Percentiles rank a stretch among this genome's conserved stretches.
Evolutionary conservation across 2,329 filamentous ascomycete species (phyloP).

Genomic region (Cordyceps fumosorosea): DNA sequence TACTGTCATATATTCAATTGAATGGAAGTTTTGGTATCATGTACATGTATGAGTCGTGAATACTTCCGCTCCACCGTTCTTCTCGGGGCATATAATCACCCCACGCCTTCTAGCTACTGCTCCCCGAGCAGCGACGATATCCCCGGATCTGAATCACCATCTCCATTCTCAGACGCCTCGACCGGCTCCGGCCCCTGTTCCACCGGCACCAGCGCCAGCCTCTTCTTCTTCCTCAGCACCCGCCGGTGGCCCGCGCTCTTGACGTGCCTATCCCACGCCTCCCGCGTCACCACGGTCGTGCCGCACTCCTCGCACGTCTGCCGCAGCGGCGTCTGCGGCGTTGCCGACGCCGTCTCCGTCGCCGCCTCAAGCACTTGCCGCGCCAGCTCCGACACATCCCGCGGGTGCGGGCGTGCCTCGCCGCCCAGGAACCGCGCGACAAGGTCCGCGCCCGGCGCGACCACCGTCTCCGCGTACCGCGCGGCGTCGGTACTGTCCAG

Average conservation of each 20-base stretch:
- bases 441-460: constrained; percentile 56
- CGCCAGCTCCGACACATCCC: constrained; percentile 41
- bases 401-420: constrained; percentile 44
- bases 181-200: constrained; percentile 2
- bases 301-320: constrained; percentile 69
- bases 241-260: constrained; percentile 30
- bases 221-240: constrained; percentile 29
- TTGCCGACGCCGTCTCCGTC: constrained; percentile 39
- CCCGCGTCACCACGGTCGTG: constrained; percentile 51
- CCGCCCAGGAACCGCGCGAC: constrained; percentile 57
- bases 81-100: neutral
- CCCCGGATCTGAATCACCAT: neutral
- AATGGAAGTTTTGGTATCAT: too few species aligned
- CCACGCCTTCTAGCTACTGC: neutral
- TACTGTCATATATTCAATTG: too few species aligned
- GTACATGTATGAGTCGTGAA: too few species aligned
- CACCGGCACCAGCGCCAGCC: constrained; percentile 28
- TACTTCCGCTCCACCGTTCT: too few species aligned
- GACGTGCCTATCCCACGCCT: constrained; percentile 36
- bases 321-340: constrained; percentile 46
- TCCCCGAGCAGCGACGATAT: neutral
- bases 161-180: neutral
- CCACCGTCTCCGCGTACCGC: constrained; percentile 57
- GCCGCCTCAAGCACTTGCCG: constrained; percentile 48
- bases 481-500: constrained; percentile 69